Conservation (phyloP, 805 yeast genomes). For the Metschnikowia anglica region DNA sequence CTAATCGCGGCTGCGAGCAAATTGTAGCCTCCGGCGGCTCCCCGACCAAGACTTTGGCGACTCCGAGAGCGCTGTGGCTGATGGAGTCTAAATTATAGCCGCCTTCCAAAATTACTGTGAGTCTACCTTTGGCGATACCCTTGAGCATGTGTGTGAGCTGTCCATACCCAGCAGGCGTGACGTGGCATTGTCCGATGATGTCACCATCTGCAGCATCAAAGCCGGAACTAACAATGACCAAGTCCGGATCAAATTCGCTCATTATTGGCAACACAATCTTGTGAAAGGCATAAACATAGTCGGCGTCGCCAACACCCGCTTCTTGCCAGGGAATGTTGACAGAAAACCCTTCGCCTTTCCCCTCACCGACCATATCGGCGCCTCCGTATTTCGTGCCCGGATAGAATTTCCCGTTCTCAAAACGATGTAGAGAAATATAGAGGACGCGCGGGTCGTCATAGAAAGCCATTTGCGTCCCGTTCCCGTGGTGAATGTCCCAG, state of each 20-base stretch:
- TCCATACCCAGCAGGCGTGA: conserved; percentile 93
- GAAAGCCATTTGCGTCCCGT: conserved; percentile 95
- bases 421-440: conserved; percentile 88
- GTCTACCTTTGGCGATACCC: conserved; percentile 80
- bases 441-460: conserved; percentile 85
- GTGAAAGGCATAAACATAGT: conserved; percentile 87
- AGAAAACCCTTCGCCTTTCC: conserved; percentile 80
- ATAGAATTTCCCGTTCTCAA: conserved; percentile 86
- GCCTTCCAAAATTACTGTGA: conserved; percentile 91
- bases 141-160: conserved; percentile 93
- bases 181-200: conserved; percentile 93
- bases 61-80: conserved; percentile 86
- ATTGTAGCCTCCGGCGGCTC: conserved; percentile 88
- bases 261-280: conserved; percentile 85
- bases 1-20: conserved; percentile 64
- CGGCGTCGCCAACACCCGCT: conserved; percentile 93
- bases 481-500: conserved; percentile 99
- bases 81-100: conserved; percentile 94
- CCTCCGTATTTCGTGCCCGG: conserved; percentile 92
- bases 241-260: conserved; percentile 86
- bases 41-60: conserved; percentile 86
- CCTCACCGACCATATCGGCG: conserved; percentile 79
- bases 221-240: conserved; percentile 90
- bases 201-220: conserved; percentile 99
- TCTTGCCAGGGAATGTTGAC: conserved; percentile 93